Conservation (phyloP, 495 filamentous ascomycete genomes). For the Penicillium robsamsonii region DNA sequence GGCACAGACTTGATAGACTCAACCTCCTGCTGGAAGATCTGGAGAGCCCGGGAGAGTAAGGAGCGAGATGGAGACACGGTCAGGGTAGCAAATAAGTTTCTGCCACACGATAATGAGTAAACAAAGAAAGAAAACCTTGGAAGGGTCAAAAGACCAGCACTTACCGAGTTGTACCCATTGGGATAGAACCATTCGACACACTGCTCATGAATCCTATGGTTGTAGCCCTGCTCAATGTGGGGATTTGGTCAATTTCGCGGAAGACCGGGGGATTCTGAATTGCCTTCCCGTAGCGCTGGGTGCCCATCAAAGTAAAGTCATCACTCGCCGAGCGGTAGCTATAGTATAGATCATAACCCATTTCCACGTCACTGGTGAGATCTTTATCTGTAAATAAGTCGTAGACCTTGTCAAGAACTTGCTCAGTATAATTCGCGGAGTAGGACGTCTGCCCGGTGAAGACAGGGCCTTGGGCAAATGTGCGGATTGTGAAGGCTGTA, state of each 20-base stretch:
- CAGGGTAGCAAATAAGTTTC: constrained; percentile 17
- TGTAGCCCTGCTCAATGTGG: constrained; percentile 7
- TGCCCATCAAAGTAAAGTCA: constrained; percentile 8
- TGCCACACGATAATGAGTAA: constrained; percentile 1
- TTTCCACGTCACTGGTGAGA: constrained; percentile 12
- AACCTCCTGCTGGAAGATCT: constrained; percentile 15
- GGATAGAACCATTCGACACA: neutral
- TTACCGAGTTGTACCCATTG: constrained; percentile 16
- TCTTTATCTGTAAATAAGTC: constrained; percentile 6
- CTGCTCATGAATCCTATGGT: constrained; percentile 6
- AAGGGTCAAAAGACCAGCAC: neutral
- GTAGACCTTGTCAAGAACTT: constrained; percentile 19
- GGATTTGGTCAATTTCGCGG: constrained; percentile 10
- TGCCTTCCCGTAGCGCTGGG: constrained; percentile 16
- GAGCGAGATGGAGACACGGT: constrained; percentile 9
- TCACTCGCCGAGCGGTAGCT: constrained; percentile 4
- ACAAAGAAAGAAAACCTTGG: no score
- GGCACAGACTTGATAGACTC: constrained; percentile 9
- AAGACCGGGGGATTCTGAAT: constrained; percentile 13
- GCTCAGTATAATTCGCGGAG: constrained; percentile 5
- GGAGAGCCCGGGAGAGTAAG: constrained; percentile 9
- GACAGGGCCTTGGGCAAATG: constrained; percentile 14
- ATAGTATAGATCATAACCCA: constrained; percentile 19
- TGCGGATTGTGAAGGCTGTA: neutral
- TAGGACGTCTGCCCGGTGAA: constrained; percentile 8